Base-by-base conservation (phyloP, 2,329 filamentous ascomycete species). In the Cladosporium halotolerans region DNA sequence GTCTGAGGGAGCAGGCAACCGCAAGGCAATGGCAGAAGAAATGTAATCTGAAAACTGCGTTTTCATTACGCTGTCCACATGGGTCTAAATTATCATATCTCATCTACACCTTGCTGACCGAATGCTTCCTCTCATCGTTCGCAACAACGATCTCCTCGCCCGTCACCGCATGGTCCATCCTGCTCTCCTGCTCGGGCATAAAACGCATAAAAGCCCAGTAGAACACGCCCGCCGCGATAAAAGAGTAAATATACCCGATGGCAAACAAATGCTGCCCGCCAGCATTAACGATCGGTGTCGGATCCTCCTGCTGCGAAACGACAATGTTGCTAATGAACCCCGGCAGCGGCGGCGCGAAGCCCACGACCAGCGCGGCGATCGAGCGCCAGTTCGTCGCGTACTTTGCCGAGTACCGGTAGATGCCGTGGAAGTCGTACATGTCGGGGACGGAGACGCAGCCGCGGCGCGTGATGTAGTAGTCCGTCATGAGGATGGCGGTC, bases 91-190 rank as follows among this genome's bases (percentile, higher is more conserved):
- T 7, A 28, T 28, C 5, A 7, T 28, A 28, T 5, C 23, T 28
- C 23, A 28, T 19, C 19, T 40, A 47, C 7, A 9, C 45, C 34
- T 47, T 39, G 34, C 45, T 47, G 8, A 39, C 19, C 18, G 33
- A 38, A 23, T n/a, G 45, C 8, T 65, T 63, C 56, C 65, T 66
- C 36, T 61, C 64, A 54, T 70, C 67, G 13, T 68, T 57, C 7
- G 65, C 67, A 1, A 63, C 68, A 49, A 70, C 66, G 49, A 70
- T 83, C 45, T 82, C 81, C 65, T 85, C 82, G 45, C 84, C 82
- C n/a, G 75, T 77, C 32, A 73, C 74, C 10, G 95, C 82, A 1
- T 88, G 84, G 68, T 95, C 88, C 68, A 95, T 77, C 84, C 90
- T 90, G 50, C 93, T 84, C 75, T 93, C 93, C 70, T 82, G 87